Evolutionary conservation across 768 basidiomycete species (phyloP).

Genomic region (Goffeauzyma gilvescens): DNA sequence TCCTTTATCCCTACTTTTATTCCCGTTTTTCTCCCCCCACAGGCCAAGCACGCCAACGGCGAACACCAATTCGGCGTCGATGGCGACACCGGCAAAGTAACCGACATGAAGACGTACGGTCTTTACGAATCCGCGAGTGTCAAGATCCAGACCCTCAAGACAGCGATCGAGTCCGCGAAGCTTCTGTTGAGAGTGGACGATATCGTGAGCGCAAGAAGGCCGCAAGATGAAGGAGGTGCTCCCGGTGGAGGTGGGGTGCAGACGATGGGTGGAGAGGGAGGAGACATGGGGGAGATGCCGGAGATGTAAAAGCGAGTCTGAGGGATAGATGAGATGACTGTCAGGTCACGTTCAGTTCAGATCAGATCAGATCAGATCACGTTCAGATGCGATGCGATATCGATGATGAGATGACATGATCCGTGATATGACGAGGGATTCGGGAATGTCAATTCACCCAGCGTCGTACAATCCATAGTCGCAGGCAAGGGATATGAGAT

Average conservation of each 20-base stretch:
- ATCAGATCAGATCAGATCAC: too few relatives aligned
- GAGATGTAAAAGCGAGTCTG: conserved; percentile 22
- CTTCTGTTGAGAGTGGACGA: conserved; percentile 85
- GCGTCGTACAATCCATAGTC: too few relatives aligned
- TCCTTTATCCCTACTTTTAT: too few relatives aligned
- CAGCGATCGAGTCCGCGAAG: conserved; percentile 86
- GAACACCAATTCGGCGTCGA: conserved; percentile 85
- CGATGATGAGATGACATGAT: too few relatives aligned
- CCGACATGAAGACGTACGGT: conserved; percentile 87
- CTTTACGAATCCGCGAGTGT: conserved; percentile 90
- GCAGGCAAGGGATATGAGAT: too few relatives aligned
- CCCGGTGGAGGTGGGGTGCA: conserved; percentile 23
- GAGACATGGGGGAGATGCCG: conserved; percentile 16
- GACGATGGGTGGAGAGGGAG: conserved; percentile 27
- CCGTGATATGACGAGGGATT: too few relatives aligned
- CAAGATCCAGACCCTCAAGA: conserved; percentile 95
- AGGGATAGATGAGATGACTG: too few relatives aligned
- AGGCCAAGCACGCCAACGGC: conserved; percentile 91
- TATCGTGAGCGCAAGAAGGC: conserved; percentile 41
- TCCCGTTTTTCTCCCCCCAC: too few relatives aligned
- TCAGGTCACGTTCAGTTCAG: too few relatives aligned
- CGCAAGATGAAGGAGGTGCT: conserved; percentile 24
- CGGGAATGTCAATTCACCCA: too few relatives aligned
- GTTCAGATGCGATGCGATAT: too few relatives aligned
- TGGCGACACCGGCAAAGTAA: conserved; percentile 86